Conservation (phyloP, 345 rosid genomes). For the Ceriops decandra region DNA sequence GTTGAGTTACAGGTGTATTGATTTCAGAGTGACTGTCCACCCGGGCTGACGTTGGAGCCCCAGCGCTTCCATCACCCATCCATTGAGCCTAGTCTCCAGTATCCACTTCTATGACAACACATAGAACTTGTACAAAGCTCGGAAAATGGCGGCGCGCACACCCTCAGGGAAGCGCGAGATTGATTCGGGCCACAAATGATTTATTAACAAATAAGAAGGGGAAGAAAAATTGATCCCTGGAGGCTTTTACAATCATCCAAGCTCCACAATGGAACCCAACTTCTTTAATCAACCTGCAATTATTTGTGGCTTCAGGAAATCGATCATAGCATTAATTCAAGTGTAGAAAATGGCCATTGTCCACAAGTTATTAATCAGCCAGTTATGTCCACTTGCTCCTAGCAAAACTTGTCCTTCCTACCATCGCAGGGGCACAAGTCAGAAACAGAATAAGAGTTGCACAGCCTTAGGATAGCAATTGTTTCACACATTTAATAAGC, state of each 20-base stretch:
- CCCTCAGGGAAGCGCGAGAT: too few species aligned
- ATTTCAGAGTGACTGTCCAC: too few species aligned
- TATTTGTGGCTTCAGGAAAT: neutral
- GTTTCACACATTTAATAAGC: neutral
- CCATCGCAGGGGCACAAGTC: neutral
- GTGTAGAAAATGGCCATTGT: neutral
- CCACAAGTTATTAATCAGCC: neutral
- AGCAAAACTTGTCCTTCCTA: neutral
- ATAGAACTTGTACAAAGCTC: too few species aligned
- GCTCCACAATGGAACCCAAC: neutral
- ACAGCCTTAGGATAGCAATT: neutral
- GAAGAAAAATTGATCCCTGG: neutral
- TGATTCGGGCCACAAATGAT: too few species aligned
- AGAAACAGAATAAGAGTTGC: neutral
- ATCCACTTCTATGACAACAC: too few species aligned
- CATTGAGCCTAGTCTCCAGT: too few species aligned
- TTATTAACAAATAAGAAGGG: neutral
- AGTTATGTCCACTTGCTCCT: neutral
- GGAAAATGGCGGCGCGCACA: too few species aligned
- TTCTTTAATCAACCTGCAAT: neutral
- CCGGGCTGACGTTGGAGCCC: too few species aligned
- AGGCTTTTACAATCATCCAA: neutral
- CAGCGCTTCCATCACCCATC: too few species aligned
- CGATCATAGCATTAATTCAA: neutral
- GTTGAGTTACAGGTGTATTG: too few species aligned